These are phyloP conservation scores for Mycothermus thermophilus DNA, from an alignment of 495 filamentous ascomycete genomes.

Conservation along the genomic window DNA sequence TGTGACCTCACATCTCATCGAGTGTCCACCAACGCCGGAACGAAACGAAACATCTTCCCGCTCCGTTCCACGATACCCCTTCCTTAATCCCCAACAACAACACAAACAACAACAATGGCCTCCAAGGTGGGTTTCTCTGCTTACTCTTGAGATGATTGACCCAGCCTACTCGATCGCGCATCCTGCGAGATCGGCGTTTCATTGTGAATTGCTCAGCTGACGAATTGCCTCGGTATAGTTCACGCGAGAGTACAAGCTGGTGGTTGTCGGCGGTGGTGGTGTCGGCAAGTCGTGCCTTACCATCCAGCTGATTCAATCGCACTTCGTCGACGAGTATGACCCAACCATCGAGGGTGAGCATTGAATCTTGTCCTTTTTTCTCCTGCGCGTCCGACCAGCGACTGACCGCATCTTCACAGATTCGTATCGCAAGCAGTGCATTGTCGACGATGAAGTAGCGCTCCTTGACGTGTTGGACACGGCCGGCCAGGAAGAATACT, in stretches of 20 bases:
- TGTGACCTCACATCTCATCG: too few species aligned
- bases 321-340: slow-evolving; percentile 99
- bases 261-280: slow-evolving; percentile 94
- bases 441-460: slow-evolving; percentile 95
- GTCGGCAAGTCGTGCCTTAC: slow-evolving; percentile 99
- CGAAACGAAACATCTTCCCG: too few species aligned
- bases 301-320: slow-evolving; percentile 95
- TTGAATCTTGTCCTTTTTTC: neutral
- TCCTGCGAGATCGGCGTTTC: neutral
- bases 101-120: slow-evolving; percentile 7
- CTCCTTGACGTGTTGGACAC: slow-evolving; percentile 96
- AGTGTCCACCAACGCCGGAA: too few species aligned
- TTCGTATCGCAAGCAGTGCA: slow-evolving; percentile 98
- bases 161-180: too few species aligned
- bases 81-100: too few species aligned
- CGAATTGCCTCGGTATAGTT: slow-evolving; percentile 44
- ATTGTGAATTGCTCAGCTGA: neutral
- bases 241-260: slow-evolving; percentile 95
- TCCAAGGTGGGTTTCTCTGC: slow-evolving; percentile 8
- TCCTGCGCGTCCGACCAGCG: neutral
- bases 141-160: neutral
- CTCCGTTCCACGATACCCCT: slow-evolving; percentile 4
- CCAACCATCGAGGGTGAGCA: slow-evolving; percentile 93
- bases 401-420: slow-evolving; percentile 39
- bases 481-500: slow-evolving; percentile 97